Evolutionary conservation across 345 rosid genomes (phyloP), one percentile per base, ranked within the genome.

Genomic region (Boechera stricta): DNA sequence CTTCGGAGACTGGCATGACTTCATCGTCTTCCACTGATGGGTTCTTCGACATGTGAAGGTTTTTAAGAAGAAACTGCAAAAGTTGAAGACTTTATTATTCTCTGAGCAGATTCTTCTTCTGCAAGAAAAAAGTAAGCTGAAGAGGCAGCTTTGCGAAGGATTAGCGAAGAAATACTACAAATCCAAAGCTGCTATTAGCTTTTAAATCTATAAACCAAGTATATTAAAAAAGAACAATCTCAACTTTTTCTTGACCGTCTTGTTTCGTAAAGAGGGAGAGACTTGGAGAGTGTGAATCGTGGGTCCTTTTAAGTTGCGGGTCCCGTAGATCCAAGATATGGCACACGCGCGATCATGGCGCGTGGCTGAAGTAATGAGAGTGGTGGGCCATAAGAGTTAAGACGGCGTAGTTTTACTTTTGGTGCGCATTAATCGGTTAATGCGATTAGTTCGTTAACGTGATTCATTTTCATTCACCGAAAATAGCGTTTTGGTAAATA

Each of bases 11-110:
- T 31, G 82, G 84, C 80, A 79, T 72, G 18, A 79, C 75, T 81
- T 77, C 88, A 63, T 80, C 76, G 64, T 82, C 83, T 70, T 80
- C 82, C 47, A 48, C 84, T 78, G 84, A 67, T 62, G 80, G 78
- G 48, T 39, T 78, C 80, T 83, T 85, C 29, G 84, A 81, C 96
- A 86, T 86, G 66, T 76, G 62, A 13, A 68, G 7, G 45, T 10
- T 68, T 18, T 10, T 3, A 60, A 77, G 48, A 65, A 28, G n/a
- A 12, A 48, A 12, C 39, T 47, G 33, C 62, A 10, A 60, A 82
- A 69, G 80, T 75, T 6, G 31, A 49, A 61, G 73, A 48, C 71
- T 79, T 83, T 76, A 31, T 28, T 69, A 18, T 79, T 66, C 73
- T 2, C 62, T 58, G 80, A 71, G 18, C 73, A 31, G 54, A 67